Base-by-base conservation (phyloP, 257 asterid species). In the Nicotiana benthamiana region DNA sequence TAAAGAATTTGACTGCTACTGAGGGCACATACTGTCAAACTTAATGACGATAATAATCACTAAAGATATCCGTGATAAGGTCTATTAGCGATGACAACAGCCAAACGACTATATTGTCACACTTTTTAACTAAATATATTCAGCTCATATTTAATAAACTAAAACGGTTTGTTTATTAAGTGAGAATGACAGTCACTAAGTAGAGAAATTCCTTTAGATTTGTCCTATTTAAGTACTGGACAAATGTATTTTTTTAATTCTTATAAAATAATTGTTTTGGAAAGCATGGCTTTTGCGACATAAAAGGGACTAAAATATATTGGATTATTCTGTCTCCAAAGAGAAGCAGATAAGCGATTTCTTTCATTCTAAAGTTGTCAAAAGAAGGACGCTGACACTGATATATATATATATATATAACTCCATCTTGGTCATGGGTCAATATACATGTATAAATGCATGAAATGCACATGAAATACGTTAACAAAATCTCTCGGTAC, bases 111-210 rank as follows among this genome's bases (percentile, higher is more conserved):
- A 81, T 52, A 75, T 20, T 11, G 22, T 76, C 63, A 34, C 62
- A 28, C 54, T 68, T 84, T 79, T 24, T 9, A 74, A 15, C 74
- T 57, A 57, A 70, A 67, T 72, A 28, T 72, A 75, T 83, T 64
- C 11, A 56, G 18, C 16, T 60, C 24, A 56, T 56, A 56, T 0
- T 56, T 17, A 56, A 17, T 17, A 60, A 59, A 60, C 6, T 61
- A 9, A 57, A 48, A 68, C 9, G 20, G 4, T 28, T 84, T 77
- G 82, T 81, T 67, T 84, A 84, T 81, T 80, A 56, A 75, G 9
- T 80, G 85, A 82, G 68, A 82, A 70, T 82, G 88, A 85, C 84
- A 82, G 82, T 75, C 84, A 82, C 85, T 85, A 75, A 82, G 75
- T 60, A 56, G 84, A 75, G 75, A 84, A 63, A 48, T 82, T 85